A percentile compares a stretch with the other conserved stretches of the same genome.
Evolutionary conservation across 805 yeast species (phyloP).

Genomic region (Metschnikowia proteae): DNA sequence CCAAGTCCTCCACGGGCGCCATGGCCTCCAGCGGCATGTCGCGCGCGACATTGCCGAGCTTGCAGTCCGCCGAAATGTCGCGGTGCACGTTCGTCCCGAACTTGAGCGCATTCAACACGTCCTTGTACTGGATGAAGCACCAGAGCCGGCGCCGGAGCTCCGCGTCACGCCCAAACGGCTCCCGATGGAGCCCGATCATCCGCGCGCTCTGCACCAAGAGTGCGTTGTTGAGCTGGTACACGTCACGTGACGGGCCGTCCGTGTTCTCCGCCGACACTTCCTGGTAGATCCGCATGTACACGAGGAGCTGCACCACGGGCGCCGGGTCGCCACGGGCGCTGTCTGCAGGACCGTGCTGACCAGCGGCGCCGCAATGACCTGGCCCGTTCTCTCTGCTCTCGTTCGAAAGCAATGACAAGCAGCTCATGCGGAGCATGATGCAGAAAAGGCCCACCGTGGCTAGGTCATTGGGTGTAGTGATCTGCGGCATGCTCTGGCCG

Average conservation of each 20-base stretch:
- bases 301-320: conserved; percentile 12
- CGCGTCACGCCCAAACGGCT: conserved; percentile 13
- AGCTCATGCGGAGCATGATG: conserved; percentile 17
- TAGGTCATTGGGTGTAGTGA: conserved; percentile 7
- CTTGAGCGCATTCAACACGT: conserved; percentile 11
- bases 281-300: conserved; percentile 13
- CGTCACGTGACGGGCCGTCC: conserved; percentile 18
- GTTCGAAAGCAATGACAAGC: conserved; percentile 16
- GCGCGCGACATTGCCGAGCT: conserved; percentile 6
- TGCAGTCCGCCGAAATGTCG: conserved; percentile 12
- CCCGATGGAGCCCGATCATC: conserved; percentile 16
- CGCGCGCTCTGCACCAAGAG: conserved; percentile 16
- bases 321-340: too few species aligned
- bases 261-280: conserved; percentile 17
- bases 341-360: too few species aligned
- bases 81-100: conserved; percentile 14
- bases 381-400: not conserved
- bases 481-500: not conserved
- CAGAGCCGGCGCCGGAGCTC: conserved; percentile 16
- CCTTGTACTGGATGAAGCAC: conserved; percentile 13
- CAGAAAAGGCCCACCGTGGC: conserved; percentile 15
- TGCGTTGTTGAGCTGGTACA: conserved; percentile 16
- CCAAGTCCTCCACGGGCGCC: conserved; percentile 4
- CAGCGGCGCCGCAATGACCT: not conserved
- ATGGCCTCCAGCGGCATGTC: conserved; percentile 4